A percentile compares a stretch with the other conserved stretches of the same genome.
Evolutionary conservation across 805 yeast species (phyloP).

Genomic region (Lachancea nothofagi): DNA sequence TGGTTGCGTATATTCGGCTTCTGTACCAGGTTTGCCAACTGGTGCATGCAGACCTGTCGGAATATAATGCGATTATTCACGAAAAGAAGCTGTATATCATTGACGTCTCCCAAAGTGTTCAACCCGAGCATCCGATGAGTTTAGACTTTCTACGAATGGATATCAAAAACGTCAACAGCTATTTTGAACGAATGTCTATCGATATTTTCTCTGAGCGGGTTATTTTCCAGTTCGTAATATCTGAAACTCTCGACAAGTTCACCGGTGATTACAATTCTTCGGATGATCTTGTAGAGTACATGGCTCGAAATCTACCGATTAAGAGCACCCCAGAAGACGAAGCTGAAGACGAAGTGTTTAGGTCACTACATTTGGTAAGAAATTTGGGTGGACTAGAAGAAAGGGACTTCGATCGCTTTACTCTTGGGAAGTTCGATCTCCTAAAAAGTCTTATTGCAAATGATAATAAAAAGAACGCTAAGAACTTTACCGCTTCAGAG

Average conservation of each 20-base stretch:
- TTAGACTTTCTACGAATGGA: constrained; percentile 95
- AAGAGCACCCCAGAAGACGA: constrained; percentile 49
- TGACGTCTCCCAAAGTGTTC: constrained; percentile 96
- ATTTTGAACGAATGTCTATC: constrained; percentile 68
- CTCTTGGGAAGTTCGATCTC: constrained; percentile 75
- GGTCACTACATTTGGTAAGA: constrained; percentile 72
- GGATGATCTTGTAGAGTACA: constrained; percentile 34
- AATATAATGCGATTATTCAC: constrained; percentile 87
- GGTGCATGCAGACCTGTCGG: constrained; percentile 95
- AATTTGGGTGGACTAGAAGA: constrained; percentile 83
- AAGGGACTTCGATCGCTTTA: constrained; percentile 75
- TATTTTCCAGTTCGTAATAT: constrained; percentile 72
- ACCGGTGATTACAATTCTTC: constrained; percentile 32
- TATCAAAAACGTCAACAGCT: constrained; percentile 89
- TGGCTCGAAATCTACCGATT: constrained; percentile 47
- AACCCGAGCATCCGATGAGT: constrained; percentile 96
- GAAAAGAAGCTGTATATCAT: constrained; percentile 72
- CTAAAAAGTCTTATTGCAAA: constrained; percentile 58
- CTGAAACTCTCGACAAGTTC: constrained; percentile 38
- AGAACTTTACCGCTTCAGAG: constrained; percentile 20
- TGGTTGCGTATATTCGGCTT: constrained; percentile 79
- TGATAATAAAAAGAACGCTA: constrained; percentile 25
- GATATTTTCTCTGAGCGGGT: constrained; percentile 75
- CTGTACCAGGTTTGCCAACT: constrained; percentile 83
- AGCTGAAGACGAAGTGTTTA: constrained; percentile 80